Percentiles rank a stretch among this genome's conserved stretches.
These are phyloP conservation scores for Gnomoniopsis sp. DNA, from an alignment of 2,329 filamentous ascomycete species.

Conservation along the genomic window DNA sequence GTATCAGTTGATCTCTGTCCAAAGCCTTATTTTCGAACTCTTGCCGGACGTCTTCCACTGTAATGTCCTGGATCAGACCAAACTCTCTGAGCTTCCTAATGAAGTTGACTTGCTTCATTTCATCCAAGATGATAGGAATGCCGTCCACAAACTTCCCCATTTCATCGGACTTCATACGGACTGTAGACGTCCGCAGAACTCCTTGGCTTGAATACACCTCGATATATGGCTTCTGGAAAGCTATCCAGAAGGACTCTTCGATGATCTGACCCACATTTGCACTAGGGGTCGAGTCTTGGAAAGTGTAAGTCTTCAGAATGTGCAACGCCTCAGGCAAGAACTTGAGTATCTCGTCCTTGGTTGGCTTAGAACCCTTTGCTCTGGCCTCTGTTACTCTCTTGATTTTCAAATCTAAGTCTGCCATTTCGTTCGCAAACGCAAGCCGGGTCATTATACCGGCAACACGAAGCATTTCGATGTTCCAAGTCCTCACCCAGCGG, in stretches of 20 bases:
- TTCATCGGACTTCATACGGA: constrained; percentile 70
- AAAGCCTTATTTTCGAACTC: constrained; percentile 82
- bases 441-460: constrained; percentile 88
- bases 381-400: constrained; percentile 31
- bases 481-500: constrained; percentile 92
- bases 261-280: constrained; percentile 79
- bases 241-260: constrained; percentile 95
- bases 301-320: constrained; percentile 82
- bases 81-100: constrained; percentile 78
- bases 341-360: constrained; percentile 59
- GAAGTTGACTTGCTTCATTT: constrained; percentile 70
- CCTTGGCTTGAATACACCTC: constrained; percentile 87
- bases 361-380: constrained; percentile 47
- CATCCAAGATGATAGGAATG: constrained; percentile 80
- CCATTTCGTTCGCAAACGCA: constrained; percentile 86
- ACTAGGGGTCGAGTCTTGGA: constrained; percentile 85
- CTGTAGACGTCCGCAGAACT: constrained; percentile 77
- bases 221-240: constrained; percentile 75
- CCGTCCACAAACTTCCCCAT: constrained; percentile 74
- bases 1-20: constrained; percentile 70
- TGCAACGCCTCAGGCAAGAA: constrained; percentile 79
- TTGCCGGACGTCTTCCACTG: constrained; percentile 77
- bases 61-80: constrained; percentile 83
- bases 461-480: constrained; percentile 85
- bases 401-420: constrained; percentile 63